A percentile compares a stretch with the other conserved stretches of the same genome.
These are phyloP conservation scores for Suaeda aralocaspica DNA, from an alignment of 148 eudicot genomes.

Conservation along the genomic window DNA sequence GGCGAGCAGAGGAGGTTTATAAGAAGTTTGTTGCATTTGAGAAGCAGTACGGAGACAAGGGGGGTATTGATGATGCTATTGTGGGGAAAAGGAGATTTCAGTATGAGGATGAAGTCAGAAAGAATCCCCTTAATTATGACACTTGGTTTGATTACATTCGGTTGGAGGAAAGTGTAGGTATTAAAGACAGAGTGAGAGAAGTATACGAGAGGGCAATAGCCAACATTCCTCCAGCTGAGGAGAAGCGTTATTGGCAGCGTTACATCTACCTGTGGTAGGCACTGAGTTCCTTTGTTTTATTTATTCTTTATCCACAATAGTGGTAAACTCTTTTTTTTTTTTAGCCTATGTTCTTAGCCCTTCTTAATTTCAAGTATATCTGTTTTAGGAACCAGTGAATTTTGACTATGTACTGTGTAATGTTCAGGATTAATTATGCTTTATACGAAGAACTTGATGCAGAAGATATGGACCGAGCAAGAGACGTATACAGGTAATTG, in stretches of 20 bases:
- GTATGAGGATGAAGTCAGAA: slow-evolving; percentile 82
- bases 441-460: slow-evolving; percentile 91
- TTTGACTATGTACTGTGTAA: slow-evolving; percentile 9
- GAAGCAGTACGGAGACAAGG: slow-evolving; percentile 88
- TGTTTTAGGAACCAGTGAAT: not conserved
- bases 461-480: slow-evolving; percentile 65
- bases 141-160: slow-evolving; percentile 88
- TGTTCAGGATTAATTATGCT: slow-evolving; percentile 76
- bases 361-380: not conserved
- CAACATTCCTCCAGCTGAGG: slow-evolving; percentile 82
- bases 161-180: slow-evolving; percentile 76
- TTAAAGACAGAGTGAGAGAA: slow-evolving; percentile 61
- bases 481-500: slow-evolving; percentile 71
- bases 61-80: slow-evolving; percentile 93
- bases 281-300: not conserved
- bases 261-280: slow-evolving; percentile 88
- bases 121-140: slow-evolving; percentile 86
- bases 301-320: not conserved
- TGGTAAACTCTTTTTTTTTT: not conserved
- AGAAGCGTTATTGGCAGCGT: slow-evolving; percentile 98
- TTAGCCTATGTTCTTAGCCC: not conserved
- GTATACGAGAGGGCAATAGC: slow-evolving; percentile 90
- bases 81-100: slow-evolving; percentile 94
- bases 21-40: slow-evolving; percentile 93
- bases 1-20: slow-evolving; percentile 85